A percentile compares a stretch with the other conserved stretches of the same genome.
Conservation (phyloP, 164 flowering plant genomes). For the Taxillus chinensis region DNA sequence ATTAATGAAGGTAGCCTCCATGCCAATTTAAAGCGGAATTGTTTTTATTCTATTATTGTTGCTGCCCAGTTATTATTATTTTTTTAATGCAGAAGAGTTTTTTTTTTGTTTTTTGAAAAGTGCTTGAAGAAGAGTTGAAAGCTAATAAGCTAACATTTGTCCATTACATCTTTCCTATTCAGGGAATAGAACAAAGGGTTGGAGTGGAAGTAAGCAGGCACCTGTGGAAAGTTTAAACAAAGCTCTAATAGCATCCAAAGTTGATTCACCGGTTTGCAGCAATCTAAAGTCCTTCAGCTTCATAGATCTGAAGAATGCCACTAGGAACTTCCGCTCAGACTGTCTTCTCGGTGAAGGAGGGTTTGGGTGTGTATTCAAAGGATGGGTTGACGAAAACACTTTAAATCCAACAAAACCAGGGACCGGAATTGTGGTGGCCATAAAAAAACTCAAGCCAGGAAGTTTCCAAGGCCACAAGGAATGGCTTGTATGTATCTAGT, state of each 20-base stretch:
- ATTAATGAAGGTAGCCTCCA: no score
- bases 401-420: slow-evolving; percentile 60
- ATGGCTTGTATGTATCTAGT: slow-evolving; percentile 61
- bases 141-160: background rate
- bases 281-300: slow-evolving; percentile 52
- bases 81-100: no score
- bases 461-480: slow-evolving; percentile 87
- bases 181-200: slow-evolving; percentile 18
- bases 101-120: no score
- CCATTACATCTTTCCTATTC: background rate
- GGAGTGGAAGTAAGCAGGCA: slow-evolving; percentile 10
- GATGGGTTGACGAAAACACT: slow-evolving; percentile 67
- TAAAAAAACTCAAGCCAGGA: slow-evolving; percentile 57
- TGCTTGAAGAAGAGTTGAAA: no score
- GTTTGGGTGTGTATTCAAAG: slow-evolving; percentile 81
- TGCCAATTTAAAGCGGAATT: no score
- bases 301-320: slow-evolving; percentile 60
- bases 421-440: slow-evolving; percentile 55
- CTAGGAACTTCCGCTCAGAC: slow-evolving; percentile 60
- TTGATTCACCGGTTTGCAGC: slow-evolving; percentile 15
- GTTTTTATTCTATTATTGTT: no score
- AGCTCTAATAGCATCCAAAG: slow-evolving; percentile 11
- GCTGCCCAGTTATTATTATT: no score
- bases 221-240: slow-evolving; percentile 8
- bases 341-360: slow-evolving; percentile 85